Conservation (phyloP, 2,329 filamentous ascomycete species). For the Diaporthe helianthi region DNA sequence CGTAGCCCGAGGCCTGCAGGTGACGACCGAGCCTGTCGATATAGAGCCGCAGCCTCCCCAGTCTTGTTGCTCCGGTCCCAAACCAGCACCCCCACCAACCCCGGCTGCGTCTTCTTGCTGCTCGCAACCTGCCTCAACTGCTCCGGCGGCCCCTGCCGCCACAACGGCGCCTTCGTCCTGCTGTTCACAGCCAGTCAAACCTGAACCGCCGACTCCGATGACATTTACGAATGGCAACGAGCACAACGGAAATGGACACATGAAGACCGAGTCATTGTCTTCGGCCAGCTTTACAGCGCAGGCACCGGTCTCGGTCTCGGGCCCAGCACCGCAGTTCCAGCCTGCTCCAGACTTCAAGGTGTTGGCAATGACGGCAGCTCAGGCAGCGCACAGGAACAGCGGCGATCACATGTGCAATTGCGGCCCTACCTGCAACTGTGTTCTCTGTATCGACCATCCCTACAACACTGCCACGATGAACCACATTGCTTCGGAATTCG, state of each 20-base stretch:
- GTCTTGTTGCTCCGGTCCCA: slow-evolving; percentile 42
- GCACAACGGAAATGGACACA: slow-evolving; percentile 19
- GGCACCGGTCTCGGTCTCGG: not conserved
- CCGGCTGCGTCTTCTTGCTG: slow-evolving; percentile 23
- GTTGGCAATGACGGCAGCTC: slow-evolving; percentile 45
- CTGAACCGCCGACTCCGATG: slow-evolving; percentile 34
- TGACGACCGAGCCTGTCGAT: slow-evolving; percentile 39
- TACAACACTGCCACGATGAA: slow-evolving; percentile 69
- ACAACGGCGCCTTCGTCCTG: slow-evolving; percentile 39
- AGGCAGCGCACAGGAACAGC: not conserved
- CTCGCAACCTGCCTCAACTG: slow-evolving; percentile 5
- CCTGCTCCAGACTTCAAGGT: slow-evolving; percentile 47
- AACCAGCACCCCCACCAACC: slow-evolving; percentile 35
- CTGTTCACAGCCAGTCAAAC: slow-evolving; percentile 53
- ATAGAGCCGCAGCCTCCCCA: slow-evolving; percentile 45
- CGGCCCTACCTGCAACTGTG: slow-evolving; percentile 70
- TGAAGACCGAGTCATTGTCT: slow-evolving; percentile 38
- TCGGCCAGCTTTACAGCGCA: slow-evolving; percentile 33
- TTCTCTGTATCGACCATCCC: slow-evolving; percentile 72
- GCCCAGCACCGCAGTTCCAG: slow-evolving; percentile 45
- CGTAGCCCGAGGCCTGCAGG: slow-evolving; percentile 32
- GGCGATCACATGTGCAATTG: slow-evolving; percentile 62
- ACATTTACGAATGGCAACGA: slow-evolving; percentile 15
- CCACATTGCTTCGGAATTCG: slow-evolving; percentile 34
- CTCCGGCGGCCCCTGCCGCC: not conserved